Evolutionary conservation across 2,329 filamentous ascomycete genomes (phyloP), one percentile per base, ranked within the genome.

Genomic region (Aschersonia sp.): DNA sequence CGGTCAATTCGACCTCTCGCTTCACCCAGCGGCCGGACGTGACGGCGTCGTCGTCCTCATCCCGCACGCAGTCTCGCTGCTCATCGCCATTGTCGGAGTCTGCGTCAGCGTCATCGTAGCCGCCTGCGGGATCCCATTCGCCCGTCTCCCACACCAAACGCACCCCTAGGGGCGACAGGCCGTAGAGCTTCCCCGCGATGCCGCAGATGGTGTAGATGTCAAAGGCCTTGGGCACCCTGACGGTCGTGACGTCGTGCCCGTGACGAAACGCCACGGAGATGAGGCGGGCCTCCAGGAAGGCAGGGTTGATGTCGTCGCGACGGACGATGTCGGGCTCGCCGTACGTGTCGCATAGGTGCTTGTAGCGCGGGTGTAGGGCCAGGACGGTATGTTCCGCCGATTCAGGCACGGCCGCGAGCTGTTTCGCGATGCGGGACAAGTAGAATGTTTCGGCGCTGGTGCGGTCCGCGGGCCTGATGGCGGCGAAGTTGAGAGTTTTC

Each of bases 401-500:
- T 48, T 77, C 72, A 0, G 78, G 68, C 0, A 78, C 74, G 3
- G 72, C 67, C 1, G 80, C 74, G 40, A 96, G 70, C 59, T 92
- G 85, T 52, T 80, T 81, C 9, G 77, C 85, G 50, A 96, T 92
- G 47, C 85, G 77, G 1, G 83, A 86, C 9, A 97, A 77, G 62
- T 98, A 98, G 62, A 94, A 98, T 58, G 91, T 82, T 56, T 97
- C 92, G 4, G 89, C 89, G 58, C 97, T 92, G 47, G 79, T 73
- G 20, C 91, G 80, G 61, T 97, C 89, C 42, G 82, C 78, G 1
- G 71, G 56, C 0, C 80, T 81, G 55, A 97, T 81, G 12, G 70
- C 67, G 52, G 80, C 81, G 61, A 85, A 88, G 60, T 92, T 92
- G 31, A 96, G 73, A 1, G 70, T 72, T 47, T 74, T 74, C 7